phyloP scores from a whole-genome alignment of 2,329 filamentous ascomycete species.

The Ophiostoma sp. region DNA sequence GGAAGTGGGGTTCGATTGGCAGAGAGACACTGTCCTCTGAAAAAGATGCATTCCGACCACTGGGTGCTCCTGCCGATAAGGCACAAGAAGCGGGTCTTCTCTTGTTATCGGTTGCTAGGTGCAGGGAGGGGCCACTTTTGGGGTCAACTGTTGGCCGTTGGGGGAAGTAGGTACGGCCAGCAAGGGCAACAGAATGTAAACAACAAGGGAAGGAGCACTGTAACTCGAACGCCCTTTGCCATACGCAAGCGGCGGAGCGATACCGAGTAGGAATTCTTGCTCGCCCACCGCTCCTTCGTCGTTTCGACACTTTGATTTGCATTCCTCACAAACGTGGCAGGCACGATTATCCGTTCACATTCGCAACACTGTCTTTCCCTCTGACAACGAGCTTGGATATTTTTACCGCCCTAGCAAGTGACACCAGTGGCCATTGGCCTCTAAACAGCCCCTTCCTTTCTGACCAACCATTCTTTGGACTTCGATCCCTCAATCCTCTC shows the following conservation, averaged over 20 bases:
- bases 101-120: slow-evolving; percentile 26
- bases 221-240: neutral
- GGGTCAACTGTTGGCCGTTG: slow-evolving; percentile 9
- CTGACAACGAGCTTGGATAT: slow-evolving; percentile 21
- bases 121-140: slow-evolving; percentile 19
- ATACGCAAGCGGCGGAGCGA: neutral
- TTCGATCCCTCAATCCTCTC: neutral
- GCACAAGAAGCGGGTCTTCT: neutral
- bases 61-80: neutral
- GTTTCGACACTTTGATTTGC: neutral
- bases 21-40: slow-evolving; percentile 11
- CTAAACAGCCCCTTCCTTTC: neutral
- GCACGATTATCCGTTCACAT: neutral
- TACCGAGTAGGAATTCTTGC: neutral
- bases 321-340: slow-evolving; percentile 18
- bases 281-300: slow-evolving; percentile 7
- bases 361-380: slow-evolving; percentile 16
- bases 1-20: slow-evolving; percentile 16
- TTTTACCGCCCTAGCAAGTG: neutral
- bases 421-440: neutral
- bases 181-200: slow-evolving; percentile 22
- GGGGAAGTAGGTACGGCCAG: neutral
- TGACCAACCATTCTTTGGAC: slow-evolving; percentile 10
- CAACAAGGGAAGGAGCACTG: slow-evolving; percentile 20
- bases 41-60: neutral